Evolutionary conservation across 805 yeast species (phyloP).

Genomic region (Zygotorulaspora sp.): DNA sequence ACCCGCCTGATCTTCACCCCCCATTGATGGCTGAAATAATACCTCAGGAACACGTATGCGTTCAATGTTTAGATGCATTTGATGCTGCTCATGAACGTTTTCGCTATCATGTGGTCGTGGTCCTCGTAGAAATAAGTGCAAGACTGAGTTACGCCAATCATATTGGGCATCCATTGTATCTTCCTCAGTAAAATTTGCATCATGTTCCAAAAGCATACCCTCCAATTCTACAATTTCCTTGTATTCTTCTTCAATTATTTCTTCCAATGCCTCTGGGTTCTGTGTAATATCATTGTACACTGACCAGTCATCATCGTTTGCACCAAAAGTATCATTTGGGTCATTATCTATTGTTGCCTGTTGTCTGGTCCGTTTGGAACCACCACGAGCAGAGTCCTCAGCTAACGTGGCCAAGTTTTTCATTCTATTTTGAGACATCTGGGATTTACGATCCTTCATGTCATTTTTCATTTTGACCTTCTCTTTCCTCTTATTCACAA

Average conservation of each 20-base stretch:
- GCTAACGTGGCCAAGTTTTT: conserved; percentile 85
- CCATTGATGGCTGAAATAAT: conserved; percentile 85
- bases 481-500: conserved; percentile 63
- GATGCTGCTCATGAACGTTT: conserved; percentile 80
- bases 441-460: conserved; percentile 81
- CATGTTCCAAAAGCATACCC: conserved; percentile 70
- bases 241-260: conserved; percentile 71
- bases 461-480: conserved; percentile 68
- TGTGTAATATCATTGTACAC: conserved; percentile 79
- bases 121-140: conserved; percentile 86
- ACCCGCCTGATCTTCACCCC: conserved; percentile 95
- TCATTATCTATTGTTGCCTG: conserved; percentile 78
- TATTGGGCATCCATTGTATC: conserved; percentile 76
- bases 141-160: conserved; percentile 76
- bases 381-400: conserved; percentile 48
- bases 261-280: conserved; percentile 61
- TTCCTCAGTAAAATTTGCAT: conserved; percentile 80
- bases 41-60: conserved; percentile 90
- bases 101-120: conserved; percentile 83
- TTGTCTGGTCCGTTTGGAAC: conserved; percentile 47
- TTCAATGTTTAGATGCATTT: conserved; percentile 85
- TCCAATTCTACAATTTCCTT: conserved; percentile 59
- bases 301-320: conserved; percentile 94
- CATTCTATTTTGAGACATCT: conserved; percentile 90
- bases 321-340: conserved; percentile 91